Base-by-base conservation (phyloP, 2,329 filamentous ascomycete species). In the Berkeleyomyces rouxiae region DNA sequence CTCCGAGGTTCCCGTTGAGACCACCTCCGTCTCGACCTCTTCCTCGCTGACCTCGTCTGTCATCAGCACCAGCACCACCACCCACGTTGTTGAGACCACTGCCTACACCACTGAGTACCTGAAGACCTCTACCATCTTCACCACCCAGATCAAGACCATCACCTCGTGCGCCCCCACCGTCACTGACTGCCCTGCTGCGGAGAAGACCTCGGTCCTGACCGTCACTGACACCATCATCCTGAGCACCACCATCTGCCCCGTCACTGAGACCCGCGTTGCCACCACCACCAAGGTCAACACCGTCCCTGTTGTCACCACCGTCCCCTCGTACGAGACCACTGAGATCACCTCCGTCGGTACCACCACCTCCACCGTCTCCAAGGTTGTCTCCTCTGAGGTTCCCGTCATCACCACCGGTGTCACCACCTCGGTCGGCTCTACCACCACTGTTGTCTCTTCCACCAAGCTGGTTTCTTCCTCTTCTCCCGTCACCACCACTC, bases 191-290 rank as follows among this genome's bases (percentile, higher is more conserved):
- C 79, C 80, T 39, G 63, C 63, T 58, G 77, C 74, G 63, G 70
- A 73, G 57, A 69, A 74, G 39, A 68, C 71, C 61, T 77, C 75
- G 10, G 75, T 77, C 55, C 75, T 73, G 0, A 70, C 81, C 39
- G 73, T 79, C 61, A 81, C 80, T 2, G 75, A 80, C 64, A 82
- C 79, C 5, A 70, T 85, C 64, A 72, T 81, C 57, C 68, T 83
- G 58, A 80, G 78, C 59, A 85, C 83, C 66, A 85, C 82, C 47
- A 70, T 84, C 69, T 83, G 81, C 77, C 81, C 80, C 31, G 79
- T 82, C 65, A 82, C 79, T n/a, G 78, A 77, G 74, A 81, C 78
- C 49, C 69, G 75, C 67, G 78, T 55, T 37, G 51, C 51, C 33
- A 64, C 76, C 33, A 68, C 74, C 64, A 74, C 73, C 46, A 70